phyloP scores from a whole-genome alignment of 176 grass and related monocot species.

The Thinopyrum elongatum region DNA sequence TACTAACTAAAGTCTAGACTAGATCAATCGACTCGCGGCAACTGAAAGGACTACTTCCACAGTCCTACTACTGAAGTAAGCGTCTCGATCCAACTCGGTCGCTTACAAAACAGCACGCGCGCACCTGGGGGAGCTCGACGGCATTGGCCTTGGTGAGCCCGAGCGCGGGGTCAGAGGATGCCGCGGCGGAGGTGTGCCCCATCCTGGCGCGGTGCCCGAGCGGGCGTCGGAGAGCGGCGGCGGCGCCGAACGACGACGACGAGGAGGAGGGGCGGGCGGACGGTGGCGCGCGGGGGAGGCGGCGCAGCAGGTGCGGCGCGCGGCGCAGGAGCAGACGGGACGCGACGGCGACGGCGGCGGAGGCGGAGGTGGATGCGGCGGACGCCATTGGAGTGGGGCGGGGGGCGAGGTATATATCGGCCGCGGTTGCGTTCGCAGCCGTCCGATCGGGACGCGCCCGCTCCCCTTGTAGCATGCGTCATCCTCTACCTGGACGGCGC shows the following conservation, averaged over 20 bases:
- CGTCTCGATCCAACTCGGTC: neutral
- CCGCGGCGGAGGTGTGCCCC: slow-evolving; percentile 57
- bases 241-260: neutral
- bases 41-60: neutral
- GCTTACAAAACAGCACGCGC: neutral
- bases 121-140: slow-evolving; percentile 75
- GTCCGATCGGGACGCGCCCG: slow-evolving; percentile 26
- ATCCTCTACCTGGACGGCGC: slow-evolving; percentile 24
- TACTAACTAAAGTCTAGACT: neutral
- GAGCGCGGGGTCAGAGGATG: slow-evolving; percentile 41
- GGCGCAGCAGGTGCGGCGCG: slow-evolving; percentile 31
- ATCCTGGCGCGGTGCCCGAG: slow-evolving; percentile 53
- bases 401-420: slow-evolving; percentile 50
- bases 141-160: slow-evolving; percentile 74
- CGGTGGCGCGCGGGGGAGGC: neutral
- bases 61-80: neutral
- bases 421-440: slow-evolving; percentile 33
- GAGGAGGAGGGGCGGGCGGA: neutral
- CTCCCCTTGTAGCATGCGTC: slow-evolving; percentile 33
- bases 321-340: slow-evolving; percentile 25
- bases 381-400: slow-evolving; percentile 32
- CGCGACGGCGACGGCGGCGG: slow-evolving; percentile 39
- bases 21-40: neutral
- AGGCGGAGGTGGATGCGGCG: slow-evolving; percentile 44
- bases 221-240: neutral